Base-by-base conservation (phyloP, 2,329 filamentous ascomycete genomes). In the Coleophoma cylindrospora region DNA sequence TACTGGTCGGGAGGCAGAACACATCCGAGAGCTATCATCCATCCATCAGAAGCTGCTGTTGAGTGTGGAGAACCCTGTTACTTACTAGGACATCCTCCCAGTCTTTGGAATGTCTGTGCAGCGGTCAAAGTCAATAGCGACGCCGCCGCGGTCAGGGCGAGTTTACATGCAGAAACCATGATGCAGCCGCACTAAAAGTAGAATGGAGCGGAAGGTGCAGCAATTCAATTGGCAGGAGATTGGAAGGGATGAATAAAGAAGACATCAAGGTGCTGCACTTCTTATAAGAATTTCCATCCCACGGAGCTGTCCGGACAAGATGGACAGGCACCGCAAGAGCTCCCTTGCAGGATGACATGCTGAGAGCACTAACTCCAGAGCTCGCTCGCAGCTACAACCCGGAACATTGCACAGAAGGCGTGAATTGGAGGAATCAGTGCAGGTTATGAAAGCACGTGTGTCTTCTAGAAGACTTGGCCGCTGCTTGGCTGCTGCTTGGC, bases 61-160 rank as follows among this genome's bases (percentile, higher is more conserved):
- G 9, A 19, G 17, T 41, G 40, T 22, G 17, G 40, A 17, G 40
- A 41, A 8, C 19, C 15, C n/a, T 22, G 40, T 9, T 22, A 50
- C 55, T 43, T 48, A 54, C 56, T 57, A 10, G 79, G 79, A 62
- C 80, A 84, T 22, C 75, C 75, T 54, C 80, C 80, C 15, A 83
- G 71, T 46, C 80, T 73, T 66, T 79, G 80, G 67, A 73, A 83
- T 33, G 78, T 81, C 70, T 83, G 79, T 33, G 74, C 79, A 37
- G 72, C 70, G 56, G 58, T 58, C 54, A 71, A 75, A 48, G 65
- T 62, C 41, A 72, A 62, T 47, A 71, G 57, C 36, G 65, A 66
- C 22, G 65, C 66, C 47, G 66, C 51, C n/a, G 56, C 65, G 3
- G 27, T 27, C 57, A 68, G 58, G 22, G 64, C 57, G 51, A 58